Conservation (phyloP, 345 rosid species). For the Noccaea bulbosa region DNA sequence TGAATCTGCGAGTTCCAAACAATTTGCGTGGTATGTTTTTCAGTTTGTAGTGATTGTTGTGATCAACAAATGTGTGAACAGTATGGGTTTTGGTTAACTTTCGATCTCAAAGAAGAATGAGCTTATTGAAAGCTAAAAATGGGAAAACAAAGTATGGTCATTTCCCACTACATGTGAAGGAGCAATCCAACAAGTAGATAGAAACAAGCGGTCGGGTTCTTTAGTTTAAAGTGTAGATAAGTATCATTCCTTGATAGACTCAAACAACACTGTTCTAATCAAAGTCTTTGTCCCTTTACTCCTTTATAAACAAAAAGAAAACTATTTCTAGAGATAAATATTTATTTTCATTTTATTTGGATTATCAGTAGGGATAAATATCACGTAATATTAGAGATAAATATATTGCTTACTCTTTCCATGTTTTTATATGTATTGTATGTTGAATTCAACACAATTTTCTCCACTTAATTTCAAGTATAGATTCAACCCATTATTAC, state of each 20-base stretch:
- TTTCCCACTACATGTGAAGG: slow-evolving; percentile 21
- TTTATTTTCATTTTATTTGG: too few species aligned
- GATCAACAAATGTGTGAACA: not conserved
- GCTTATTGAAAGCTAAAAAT: slow-evolving; percentile 2
- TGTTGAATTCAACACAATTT: too few species aligned
- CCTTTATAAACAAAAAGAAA: not conserved
- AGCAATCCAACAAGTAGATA: slow-evolving; percentile 36
- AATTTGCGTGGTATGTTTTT: slow-evolving; percentile 13
- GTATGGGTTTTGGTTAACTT: slow-evolving; percentile 22
- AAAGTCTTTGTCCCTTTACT: slow-evolving; percentile 34
- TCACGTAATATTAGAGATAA: too few species aligned
- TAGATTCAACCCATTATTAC: too few species aligned
- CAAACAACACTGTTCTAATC: slow-evolving; percentile 30
- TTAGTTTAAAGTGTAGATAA: slow-evolving; percentile 39
- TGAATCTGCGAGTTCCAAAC: slow-evolving; percentile 11
- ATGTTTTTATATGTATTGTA: too few species aligned
- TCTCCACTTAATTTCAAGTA: too few species aligned
- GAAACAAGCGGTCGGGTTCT: slow-evolving; percentile 42
- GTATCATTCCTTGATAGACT: slow-evolving; percentile 34
- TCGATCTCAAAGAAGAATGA: slow-evolving; percentile 14
- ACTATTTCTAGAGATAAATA: not conserved
- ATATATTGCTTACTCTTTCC: too few species aligned
- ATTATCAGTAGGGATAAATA: too few species aligned
- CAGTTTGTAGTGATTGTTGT: slow-evolving; percentile 5
- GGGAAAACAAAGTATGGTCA: slow-evolving; percentile 32